Evolutionary conservation across 805 yeast species (phyloP).

Genomic region (Jamesozyma gamospora): DNA sequence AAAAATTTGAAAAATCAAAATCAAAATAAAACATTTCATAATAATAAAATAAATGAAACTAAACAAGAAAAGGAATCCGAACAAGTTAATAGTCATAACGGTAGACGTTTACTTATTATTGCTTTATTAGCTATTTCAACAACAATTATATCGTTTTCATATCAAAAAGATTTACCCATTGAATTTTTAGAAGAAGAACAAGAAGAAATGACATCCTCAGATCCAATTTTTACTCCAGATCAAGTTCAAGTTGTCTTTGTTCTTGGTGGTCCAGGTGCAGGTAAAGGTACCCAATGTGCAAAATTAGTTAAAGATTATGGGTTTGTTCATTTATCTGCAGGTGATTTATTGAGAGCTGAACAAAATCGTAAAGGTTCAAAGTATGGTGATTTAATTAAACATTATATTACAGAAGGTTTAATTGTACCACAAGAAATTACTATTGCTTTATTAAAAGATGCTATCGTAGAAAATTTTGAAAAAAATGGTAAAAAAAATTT

Average conservation of each 20-base stretch:
- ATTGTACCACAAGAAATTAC: constrained; percentile 94
- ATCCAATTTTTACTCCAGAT: constrained; percentile 45
- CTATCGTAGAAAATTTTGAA: constrained; percentile 47
- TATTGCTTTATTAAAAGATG: constrained; percentile 68
- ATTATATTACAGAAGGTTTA: constrained; percentile 73
- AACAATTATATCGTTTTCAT: constrained; percentile 34
- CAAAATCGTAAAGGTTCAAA: constrained; percentile 73
- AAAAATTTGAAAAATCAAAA: neutral
- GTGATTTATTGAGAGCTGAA: constrained; percentile 89
- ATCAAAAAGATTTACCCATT: constrained; percentile 36
- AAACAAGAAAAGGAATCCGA: neutral
- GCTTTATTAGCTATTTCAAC: constrained; percentile 41
- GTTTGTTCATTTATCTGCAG: constrained; percentile 90
- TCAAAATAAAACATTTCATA: neutral
- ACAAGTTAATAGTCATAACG: constrained; percentile 25
- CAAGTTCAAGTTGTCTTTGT: constrained; percentile 79
- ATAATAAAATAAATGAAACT: neutral
- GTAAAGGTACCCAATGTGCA: constrained; percentile 94
- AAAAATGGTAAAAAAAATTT: constrained; percentile 49
- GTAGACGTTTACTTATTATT: constrained; percentile 31
- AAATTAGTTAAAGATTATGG: constrained; percentile 70
- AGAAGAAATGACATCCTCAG: constrained; percentile 1
- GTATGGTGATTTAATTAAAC: constrained; percentile 76
- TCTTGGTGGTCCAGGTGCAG: constrained; percentile 96
- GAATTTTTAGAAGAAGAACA: constrained; percentile 34